Evolutionary conservation across 768 basidiomycete genomes (phyloP).

Genomic region (Hortiboletus campestris): DNA sequence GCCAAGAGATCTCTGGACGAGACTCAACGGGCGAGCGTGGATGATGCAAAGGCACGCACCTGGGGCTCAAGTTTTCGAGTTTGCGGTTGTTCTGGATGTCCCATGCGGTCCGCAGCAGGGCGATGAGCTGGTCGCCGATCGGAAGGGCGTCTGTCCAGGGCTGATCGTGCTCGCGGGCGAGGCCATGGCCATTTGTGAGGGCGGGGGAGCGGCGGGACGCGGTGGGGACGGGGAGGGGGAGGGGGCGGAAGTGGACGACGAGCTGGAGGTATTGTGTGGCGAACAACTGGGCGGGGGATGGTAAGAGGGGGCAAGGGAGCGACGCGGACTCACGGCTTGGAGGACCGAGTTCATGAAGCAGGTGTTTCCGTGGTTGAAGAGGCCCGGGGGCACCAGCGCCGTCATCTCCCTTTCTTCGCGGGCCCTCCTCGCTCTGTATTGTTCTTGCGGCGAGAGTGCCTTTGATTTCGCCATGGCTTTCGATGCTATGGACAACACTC

Average conservation of each 20-base stretch:
- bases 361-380: slow-evolving; percentile 82
- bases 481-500: no score
- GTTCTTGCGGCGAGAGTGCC: slow-evolving; percentile 58
- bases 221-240: slow-evolving; percentile 41
- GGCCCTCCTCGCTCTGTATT: slow-evolving; percentile 54
- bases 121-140: slow-evolving; percentile 66
- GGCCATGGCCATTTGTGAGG: slow-evolving; percentile 59
- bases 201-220: slow-evolving; percentile 58
- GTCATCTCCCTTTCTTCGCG: slow-evolving; percentile 61
- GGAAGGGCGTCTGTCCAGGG: slow-evolving; percentile 61
- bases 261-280: slow-evolving; percentile 61
- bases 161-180: slow-evolving; percentile 50
- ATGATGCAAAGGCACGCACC: slow-evolving; percentile 42
- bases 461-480: slow-evolving; percentile 49
- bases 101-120: slow-evolving; percentile 63
- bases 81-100: slow-evolving; percentile 49
- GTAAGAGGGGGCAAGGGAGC: background rate
- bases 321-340: slow-evolving; percentile 63
- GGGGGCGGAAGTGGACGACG: slow-evolving; percentile 53
- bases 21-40: background rate
- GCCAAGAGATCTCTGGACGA: slow-evolving; percentile 54
- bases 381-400: slow-evolving; percentile 67
- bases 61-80: slow-evolving; percentile 61
- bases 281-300: slow-evolving; percentile 47
- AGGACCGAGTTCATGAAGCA: slow-evolving; percentile 97